Evolutionary conservation across 2,329 filamentous ascomycete genomes (phyloP), one percentile per base, ranked within the genome.

Genomic region (Phaeosphaeriaceae sp.): DNA sequence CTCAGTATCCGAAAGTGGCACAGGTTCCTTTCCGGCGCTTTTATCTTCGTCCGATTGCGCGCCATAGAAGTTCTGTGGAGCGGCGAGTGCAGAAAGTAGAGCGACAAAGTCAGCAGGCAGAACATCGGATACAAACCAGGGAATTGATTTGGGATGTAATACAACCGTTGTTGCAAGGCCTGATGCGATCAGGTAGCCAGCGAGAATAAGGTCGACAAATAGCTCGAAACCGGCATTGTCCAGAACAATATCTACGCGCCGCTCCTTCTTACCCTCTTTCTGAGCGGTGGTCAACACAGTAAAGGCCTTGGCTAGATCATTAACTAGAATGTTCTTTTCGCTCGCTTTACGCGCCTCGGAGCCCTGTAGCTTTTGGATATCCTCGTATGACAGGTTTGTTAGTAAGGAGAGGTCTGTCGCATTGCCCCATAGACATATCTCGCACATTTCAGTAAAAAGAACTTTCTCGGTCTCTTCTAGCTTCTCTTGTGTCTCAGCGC

Each of bases 41-140:
- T 79, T 73, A 7, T 83, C 78, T 11, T 92, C 90, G 23, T 92
- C 85, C 0, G 87, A 86, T 0, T 85, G 85, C 0, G 84, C 84
- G 66, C 87, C 84, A 76, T 94, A 97, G 74, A 97, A 96, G 9
- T 75, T 65, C 61, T 87, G 85, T 1, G 94, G 90, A 60, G 86
- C 82, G 6, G 87, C 84, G n/a, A 99, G 82, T 4, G 88, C 90
- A 55, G 83, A 86, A 42, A 99, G 83, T 2, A 97, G 82, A n/a
- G 87, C 86, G 1, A 80, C 81, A 63, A 97, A 97, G 75, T 99
- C 94, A 33, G 79, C 81, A 0, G 93, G 92, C 9, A 96, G 76
- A 3, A 97, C 94, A 66, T 99, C 94, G 1, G 92, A 97, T 39
- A 99, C 94, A 70, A 97, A 99, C 94, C 94, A 99, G 1, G 94